These are phyloP conservation scores for Aureobasidium pullulans DNA, from an alignment of 2,329 filamentous ascomycete species.

Conservation along the genomic window DNA sequence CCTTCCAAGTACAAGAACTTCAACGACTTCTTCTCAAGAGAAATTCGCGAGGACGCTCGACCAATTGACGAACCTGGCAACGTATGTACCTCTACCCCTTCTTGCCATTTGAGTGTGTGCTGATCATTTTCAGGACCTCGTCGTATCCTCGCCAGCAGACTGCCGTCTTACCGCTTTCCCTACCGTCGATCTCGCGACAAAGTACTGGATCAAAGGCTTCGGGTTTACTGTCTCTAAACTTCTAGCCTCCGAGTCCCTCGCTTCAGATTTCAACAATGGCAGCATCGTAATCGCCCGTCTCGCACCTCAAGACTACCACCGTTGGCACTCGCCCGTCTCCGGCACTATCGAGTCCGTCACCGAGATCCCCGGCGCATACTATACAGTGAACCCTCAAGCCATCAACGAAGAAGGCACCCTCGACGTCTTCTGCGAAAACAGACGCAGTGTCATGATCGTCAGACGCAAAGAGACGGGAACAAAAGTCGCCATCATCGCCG, in stretches of 20 bases:
- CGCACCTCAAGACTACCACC: conserved; percentile 37
- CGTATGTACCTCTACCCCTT: neutral
- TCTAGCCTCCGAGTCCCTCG: conserved; percentile 23
- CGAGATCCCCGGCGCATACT: conserved; percentile 34
- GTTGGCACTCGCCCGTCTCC: conserved; percentile 32
- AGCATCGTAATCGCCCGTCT: conserved; percentile 33
- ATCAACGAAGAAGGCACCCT: conserved; percentile 32
- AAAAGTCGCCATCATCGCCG: conserved; percentile 32
- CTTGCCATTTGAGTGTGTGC: neutral
- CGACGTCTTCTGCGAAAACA: conserved; percentile 39
- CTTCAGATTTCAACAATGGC: conserved; percentile 30
- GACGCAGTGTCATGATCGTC: conserved; percentile 33
- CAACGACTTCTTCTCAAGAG: conserved; percentile 38
- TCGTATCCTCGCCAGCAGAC: conserved; percentile 31
- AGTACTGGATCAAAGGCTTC: conserved; percentile 37
- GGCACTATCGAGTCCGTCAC: conserved; percentile 28
- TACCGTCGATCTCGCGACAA: conserved; percentile 32
- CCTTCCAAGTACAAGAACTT: conserved; percentile 33
- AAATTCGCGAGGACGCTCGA: conserved; percentile 29
- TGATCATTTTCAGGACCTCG: conserved; percentile 15
- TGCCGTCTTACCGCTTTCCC: conserved; percentile 33
- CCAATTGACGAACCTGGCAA: conserved; percentile 32
- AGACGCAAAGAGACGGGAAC: conserved; percentile 23
- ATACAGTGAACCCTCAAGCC: conserved; percentile 38
- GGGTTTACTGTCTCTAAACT: conserved; percentile 32